A percentile compares a stretch with the other conserved stretches of the same genome.
These are phyloP conservation scores for Beauveria pseudobassiana DNA, from an alignment of 2,329 filamentous ascomycete species.

Conservation along the genomic window DNA sequence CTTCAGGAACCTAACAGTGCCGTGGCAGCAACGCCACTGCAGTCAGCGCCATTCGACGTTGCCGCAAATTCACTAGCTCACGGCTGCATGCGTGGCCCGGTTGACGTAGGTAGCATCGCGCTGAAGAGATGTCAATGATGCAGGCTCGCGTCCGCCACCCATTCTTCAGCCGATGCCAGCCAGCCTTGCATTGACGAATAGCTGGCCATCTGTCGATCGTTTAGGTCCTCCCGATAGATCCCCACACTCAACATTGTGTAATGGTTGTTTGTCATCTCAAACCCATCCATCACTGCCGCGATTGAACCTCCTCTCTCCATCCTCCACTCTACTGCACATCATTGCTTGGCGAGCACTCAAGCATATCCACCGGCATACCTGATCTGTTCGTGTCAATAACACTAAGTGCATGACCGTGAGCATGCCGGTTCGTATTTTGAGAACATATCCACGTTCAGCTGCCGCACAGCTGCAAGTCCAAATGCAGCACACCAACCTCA, in stretches of 20 bases:
- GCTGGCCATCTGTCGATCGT: neutral
- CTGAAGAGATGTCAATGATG: neutral
- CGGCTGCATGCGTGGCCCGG: neutral
- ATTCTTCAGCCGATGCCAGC: constrained; percentile 1
- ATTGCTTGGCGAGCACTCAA: neutral
- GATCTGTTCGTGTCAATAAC: no score
- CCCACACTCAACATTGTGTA: neutral
- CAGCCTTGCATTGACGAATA: neutral
- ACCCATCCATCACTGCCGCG: neutral
- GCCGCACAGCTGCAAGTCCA: neutral
- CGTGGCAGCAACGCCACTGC: neutral
- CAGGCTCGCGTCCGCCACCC: neutral
- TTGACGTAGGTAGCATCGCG: neutral
- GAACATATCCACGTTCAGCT: no score
- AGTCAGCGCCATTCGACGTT: neutral
- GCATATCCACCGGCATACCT: neutral
- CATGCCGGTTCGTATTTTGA: neutral
- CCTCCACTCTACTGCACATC: neutral
- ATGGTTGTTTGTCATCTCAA: neutral
- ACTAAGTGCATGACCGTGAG: neutral
- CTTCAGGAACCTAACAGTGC: neutral
- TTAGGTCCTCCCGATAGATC: neutral
- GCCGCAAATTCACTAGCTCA: neutral
- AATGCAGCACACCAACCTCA: neutral
- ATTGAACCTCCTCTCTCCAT: neutral